phyloP scores from a whole-genome alignment of 306 rosid genomes.

The Urtica urens region DNA sequence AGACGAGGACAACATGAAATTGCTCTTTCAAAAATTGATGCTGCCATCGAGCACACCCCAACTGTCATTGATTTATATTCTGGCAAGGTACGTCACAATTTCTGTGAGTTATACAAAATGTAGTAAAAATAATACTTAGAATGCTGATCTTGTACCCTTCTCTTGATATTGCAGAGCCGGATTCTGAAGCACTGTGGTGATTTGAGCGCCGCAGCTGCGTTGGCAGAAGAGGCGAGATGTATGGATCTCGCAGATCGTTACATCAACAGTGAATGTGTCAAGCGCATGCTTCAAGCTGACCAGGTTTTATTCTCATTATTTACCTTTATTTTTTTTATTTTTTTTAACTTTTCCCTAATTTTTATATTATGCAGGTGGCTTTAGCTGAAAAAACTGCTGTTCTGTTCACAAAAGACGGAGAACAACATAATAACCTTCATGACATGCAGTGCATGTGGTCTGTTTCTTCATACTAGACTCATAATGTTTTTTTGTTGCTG shows the following conservation, averaged over 20 bases:
- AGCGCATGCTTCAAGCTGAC: slow-evolving; percentile 98
- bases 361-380: slow-evolving; percentile 45
- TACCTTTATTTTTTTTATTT: slow-evolving; percentile 7
- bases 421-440: slow-evolving; percentile 94
- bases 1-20: slow-evolving; percentile 67
- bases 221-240: slow-evolving; percentile 93
- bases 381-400: slow-evolving; percentile 97
- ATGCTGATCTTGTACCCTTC: too few species aligned
- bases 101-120: not conserved
- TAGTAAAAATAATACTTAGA: not conserved
- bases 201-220: slow-evolving; percentile 80
- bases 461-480: slow-evolving; percentile 22
- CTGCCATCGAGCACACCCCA: slow-evolving; percentile 87
- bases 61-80: slow-evolving; percentile 95
- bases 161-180: slow-evolving; percentile 82
- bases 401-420: slow-evolving; percentile 96
- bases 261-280: slow-evolving; percentile 89
- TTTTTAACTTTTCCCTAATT: slow-evolving; percentile 13
- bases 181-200: slow-evolving; percentile 96
- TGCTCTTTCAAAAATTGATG: slow-evolving; percentile 72
- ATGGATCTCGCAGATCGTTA: slow-evolving; percentile 98
- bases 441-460: slow-evolving; percentile 99
- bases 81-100: slow-evolving; percentile 49
- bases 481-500: slow-evolving; percentile 13
- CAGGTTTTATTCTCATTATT: slow-evolving; percentile 42